Evolutionary conservation across 163 green algal genomes (phyloP), one percentile per base, ranked within the genome.

Genomic region (Volvox carteri): DNA sequence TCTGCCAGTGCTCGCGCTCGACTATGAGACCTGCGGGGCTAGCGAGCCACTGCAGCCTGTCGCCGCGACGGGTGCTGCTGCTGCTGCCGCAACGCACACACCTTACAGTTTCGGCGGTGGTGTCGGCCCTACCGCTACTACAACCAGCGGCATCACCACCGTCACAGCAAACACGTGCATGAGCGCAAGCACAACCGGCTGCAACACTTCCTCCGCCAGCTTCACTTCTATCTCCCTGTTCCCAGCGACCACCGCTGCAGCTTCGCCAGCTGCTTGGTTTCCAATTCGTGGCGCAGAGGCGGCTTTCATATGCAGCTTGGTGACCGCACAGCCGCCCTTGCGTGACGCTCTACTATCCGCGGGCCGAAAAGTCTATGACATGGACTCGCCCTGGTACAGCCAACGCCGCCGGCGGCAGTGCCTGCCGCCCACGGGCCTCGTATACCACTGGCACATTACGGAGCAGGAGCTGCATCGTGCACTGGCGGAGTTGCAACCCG

Each of bases 261-360:
- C n/a, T n/a, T 28, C 62, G 6, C 7, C 65, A 33, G 65, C 65
- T 30, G 77, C 19, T 6, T 86, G 78, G 78, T 86, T 86, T 14
- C 39, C 56, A 16, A 76, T 86, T 56, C 68, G 78, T n/a, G 30
- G 23, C 35, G 30, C 39, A 23, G 77, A 73, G 35, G 77, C 77
- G 4, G 54, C 35, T 21, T 85, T 74, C 50, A 73, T 85, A 33
- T 16, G n/a, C 48, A 68, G 42, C 50, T 30, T 68, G n/a, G 75
- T 48, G 14, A 48, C 75, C 50, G 28, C 46, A 30, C 48, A 68
- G 28, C n/a, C 75, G 30, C 75, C 75, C 48, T 28, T 80, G 75
- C 52, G 52, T 19, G 54, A 54, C 30, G 52, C 33, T 25, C 35
- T 85, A 1, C 19, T 74, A 33, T 6, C n/a, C 28, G 77, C 52